Base-by-base conservation (phyloP, 805 yeast genomes). In the Kuraishia cidri region DNA sequence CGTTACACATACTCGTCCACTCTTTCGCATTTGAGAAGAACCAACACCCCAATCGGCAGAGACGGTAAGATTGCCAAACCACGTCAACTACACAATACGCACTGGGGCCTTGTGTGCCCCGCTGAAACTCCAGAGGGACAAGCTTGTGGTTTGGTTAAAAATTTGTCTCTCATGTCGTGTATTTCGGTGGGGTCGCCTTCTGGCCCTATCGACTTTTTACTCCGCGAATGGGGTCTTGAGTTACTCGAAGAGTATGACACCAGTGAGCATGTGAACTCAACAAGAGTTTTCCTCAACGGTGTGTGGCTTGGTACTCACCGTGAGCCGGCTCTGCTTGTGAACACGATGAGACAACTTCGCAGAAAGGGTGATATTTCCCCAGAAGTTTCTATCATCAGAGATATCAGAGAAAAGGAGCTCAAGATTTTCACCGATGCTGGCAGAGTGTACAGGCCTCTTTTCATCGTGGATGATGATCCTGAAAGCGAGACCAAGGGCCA, bases 81-180 rank as follows among this genome's bases (percentile, higher is more conserved):
- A 30, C 88, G 99, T 67, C 99, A 92, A 66, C 72, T 92, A 52
- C 99, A 92, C 66, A 92, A 92, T 59, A 92, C 98, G 20, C 99
- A 92, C 64, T 92, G 99, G 99, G 99, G 99, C 52, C 72, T 92
- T 48, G 97, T 92, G 29, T 92, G 99, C 64, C 99, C 99, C 33
- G 99, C 99, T 16, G 99, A 92, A 62, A 92, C 99, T 12, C 99
- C 99, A 3, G 99, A 92, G 68, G 99, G 99, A 53, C 99, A 92
- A 66, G 98, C 99, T 23, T 92, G 99, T 82, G 99, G 99, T 53
- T 70, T 92, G 59, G 98, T 92, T 35, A 92, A 92, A 67, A 92
- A 92, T 60, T 68, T 92, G 55, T 88, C 97, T 1, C 66, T 92
- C 45, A 88, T 92, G 97, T 77, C 97, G 1, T 87, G 97, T 68